Evolutionary conservation across 1,139 yeast species (phyloP).

Genomic region (Taphrina flavorubra): DNA sequence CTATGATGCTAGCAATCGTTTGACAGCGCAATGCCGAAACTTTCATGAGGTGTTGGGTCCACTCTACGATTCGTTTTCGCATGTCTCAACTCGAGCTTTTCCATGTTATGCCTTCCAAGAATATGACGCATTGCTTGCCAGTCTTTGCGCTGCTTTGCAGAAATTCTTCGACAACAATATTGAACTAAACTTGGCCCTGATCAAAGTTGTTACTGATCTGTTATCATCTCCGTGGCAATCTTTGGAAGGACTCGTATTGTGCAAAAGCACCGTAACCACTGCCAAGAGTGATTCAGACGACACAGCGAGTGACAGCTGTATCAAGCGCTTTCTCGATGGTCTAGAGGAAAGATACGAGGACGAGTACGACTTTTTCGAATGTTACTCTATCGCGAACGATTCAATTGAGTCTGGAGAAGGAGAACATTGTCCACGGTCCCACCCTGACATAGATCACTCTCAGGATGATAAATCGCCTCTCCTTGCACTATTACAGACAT

Average conservation of each 20-base stretch:
- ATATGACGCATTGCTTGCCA: slow-evolving; percentile 45
- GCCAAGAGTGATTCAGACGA: not conserved
- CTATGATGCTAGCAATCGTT: not conserved
- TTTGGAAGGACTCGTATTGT: slow-evolving; percentile 46
- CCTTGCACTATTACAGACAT: not conserved
- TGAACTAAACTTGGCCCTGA: slow-evolving; percentile 48
- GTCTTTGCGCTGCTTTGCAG: slow-evolving; percentile 43
- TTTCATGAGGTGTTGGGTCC: not conserved
- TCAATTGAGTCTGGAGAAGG: not conserved
- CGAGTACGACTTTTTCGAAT: not conserved
- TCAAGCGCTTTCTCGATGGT: not conserved
- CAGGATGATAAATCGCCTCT: not conserved
- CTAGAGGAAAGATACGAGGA: slow-evolving; percentile 5
- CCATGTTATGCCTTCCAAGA: not conserved
- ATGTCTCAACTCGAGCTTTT: too few species aligned
- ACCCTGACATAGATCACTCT: too few species aligned
- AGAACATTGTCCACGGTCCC: too few species aligned
- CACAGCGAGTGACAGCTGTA: not conserved
- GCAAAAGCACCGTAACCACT: not conserved
- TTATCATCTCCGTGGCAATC: slow-evolving; percentile 47
- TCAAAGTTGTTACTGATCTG: slow-evolving; percentile 48
- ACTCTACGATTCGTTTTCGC: not conserved
- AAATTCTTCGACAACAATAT: slow-evolving; percentile 48
- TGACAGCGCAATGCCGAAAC: not conserved
- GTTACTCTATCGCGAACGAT: not conserved